These are phyloP conservation scores for Metschnikowia sp. DNA, from an alignment of 805 yeast genomes.

Conservation along the genomic window DNA sequence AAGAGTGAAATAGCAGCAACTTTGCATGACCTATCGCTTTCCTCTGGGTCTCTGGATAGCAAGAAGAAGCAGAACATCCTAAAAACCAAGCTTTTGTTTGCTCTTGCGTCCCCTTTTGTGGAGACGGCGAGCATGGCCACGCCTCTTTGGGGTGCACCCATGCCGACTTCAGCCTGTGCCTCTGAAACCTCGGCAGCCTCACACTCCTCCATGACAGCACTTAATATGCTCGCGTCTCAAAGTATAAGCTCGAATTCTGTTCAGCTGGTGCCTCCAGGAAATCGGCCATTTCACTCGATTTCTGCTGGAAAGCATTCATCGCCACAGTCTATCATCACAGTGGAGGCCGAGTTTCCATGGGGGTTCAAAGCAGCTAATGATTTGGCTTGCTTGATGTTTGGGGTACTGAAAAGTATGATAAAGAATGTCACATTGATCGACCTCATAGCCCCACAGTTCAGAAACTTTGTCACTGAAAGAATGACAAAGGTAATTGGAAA, in stretches of 20 bases:
- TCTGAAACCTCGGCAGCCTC: conserved; percentile 20
- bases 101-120: conserved; percentile 65
- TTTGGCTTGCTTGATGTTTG: conserved; percentile 82
- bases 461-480: conserved; percentile 63
- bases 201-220: conserved; percentile 26
- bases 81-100: conserved; percentile 50
- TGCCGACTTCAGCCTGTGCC: conserved; percentile 4
- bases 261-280: conserved; percentile 21
- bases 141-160: conserved; percentile 14
- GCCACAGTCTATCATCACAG: conserved; percentile 85
- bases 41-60: conserved; percentile 30
- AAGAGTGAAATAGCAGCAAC: conserved; percentile 46
- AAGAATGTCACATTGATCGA: conserved; percentile 66
- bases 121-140: conserved; percentile 37
- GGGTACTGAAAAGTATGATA: conserved; percentile 64
- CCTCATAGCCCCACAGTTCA: conserved; percentile 71
- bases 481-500: conserved; percentile 26
- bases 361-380: conserved; percentile 81
- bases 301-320: conserved; percentile 66
- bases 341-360: conserved; percentile 75
- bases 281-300: conserved; percentile 57
- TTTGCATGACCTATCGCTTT: conserved; percentile 55
- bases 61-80: conserved; percentile 39
- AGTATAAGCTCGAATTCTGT: not conserved
- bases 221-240: conserved; percentile 21